A percentile compares a stretch with the other conserved stretches of the same genome.
phyloP scores from a whole-genome alignment of 2,329 filamentous ascomycete genomes.

The Clonostachys chloroleuca region DNA sequence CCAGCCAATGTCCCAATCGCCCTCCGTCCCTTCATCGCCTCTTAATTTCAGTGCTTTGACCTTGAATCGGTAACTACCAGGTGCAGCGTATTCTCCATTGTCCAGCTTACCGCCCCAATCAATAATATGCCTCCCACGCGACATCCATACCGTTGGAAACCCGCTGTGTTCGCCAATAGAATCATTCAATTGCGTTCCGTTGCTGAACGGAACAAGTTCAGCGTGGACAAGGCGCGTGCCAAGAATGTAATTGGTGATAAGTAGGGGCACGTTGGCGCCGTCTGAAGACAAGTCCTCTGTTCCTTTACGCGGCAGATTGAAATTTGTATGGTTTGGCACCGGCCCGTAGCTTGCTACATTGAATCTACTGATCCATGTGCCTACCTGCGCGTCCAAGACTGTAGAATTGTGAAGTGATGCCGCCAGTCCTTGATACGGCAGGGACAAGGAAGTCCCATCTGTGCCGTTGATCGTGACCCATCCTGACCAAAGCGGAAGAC shows the following conservation, averaged over 20 bases:
- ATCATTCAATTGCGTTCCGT: constrained; percentile 28
- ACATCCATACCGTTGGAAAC: constrained; percentile 29
- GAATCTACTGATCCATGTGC: constrained; percentile 26
- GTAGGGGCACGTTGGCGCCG: constrained; percentile 12
- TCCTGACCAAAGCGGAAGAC: constrained; percentile 35
- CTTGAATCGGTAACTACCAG: constrained; percentile 43
- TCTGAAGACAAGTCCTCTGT: constrained; percentile 13
- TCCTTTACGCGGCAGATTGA: constrained; percentile 33
- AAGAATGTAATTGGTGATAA: constrained; percentile 7
- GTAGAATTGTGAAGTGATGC: constrained; percentile 21
- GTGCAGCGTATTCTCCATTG: constrained; percentile 39
- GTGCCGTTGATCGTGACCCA: constrained; percentile 32
- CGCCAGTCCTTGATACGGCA: constrained; percentile 33
- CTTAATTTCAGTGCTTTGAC: constrained; percentile 46
- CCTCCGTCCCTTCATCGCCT: constrained; percentile 34
- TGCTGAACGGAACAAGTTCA: constrained; percentile 3
- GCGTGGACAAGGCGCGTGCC: constrained; percentile 14
- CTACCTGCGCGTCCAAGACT: constrained; percentile 20
- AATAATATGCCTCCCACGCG: constrained; percentile 14
- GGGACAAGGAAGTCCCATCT: constrained; percentile 23
- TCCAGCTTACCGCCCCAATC: constrained; percentile 41
- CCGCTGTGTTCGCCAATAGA: constrained; percentile 35
- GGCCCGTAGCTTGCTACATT: constrained; percentile 17
- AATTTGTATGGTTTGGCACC: constrained; percentile 27
- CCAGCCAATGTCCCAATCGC: constrained; percentile 41